These are phyloP conservation scores for Beauveria pseudobassiana DNA, from an alignment of 2,329 filamentous ascomycete species.

Conservation along the genomic window DNA sequence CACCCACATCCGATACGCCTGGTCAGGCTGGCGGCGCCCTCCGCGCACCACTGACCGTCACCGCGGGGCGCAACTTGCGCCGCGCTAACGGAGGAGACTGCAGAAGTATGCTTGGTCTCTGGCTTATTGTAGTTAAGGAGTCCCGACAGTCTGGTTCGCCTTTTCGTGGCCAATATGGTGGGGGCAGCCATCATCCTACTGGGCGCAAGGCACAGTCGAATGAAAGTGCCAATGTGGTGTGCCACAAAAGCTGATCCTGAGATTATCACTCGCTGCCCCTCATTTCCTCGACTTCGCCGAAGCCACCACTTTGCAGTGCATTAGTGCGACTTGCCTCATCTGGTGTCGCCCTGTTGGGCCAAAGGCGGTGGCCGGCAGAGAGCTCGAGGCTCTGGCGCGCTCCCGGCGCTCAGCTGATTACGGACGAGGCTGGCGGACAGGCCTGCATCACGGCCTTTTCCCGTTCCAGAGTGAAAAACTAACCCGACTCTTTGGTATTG, in stretches of 20 bases:
- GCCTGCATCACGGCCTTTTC: neutral
- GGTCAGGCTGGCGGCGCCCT: neutral
- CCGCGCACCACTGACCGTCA: neutral
- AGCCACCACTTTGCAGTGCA: neutral
- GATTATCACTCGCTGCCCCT: neutral
- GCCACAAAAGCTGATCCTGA: neutral
- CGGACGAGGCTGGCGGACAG: slow-evolving; percentile 1
- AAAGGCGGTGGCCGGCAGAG: neutral
- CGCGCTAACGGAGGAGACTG: no score
- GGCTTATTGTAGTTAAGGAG: neutral
- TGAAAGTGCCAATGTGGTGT: neutral
- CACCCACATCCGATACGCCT: neutral
- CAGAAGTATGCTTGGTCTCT: no score
- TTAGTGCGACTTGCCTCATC: neutral
- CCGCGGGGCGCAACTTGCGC: neutral
- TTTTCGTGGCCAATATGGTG: neutral
- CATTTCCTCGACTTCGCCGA: neutral
- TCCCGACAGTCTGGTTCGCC: slow-evolving; percentile 6
- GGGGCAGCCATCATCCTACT: neutral
- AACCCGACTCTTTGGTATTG: neutral
- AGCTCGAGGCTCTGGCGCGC: neutral
- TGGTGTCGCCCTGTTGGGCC: neutral
- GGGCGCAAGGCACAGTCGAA: neutral
- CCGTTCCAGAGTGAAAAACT: neutral
- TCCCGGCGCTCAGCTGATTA: neutral